Percentiles rank a stretch among this genome's conserved stretches.
Evolutionary conservation across 768 basidiomycete genomes (phyloP).

Genomic region (Phaeotremella fagi): DNA sequence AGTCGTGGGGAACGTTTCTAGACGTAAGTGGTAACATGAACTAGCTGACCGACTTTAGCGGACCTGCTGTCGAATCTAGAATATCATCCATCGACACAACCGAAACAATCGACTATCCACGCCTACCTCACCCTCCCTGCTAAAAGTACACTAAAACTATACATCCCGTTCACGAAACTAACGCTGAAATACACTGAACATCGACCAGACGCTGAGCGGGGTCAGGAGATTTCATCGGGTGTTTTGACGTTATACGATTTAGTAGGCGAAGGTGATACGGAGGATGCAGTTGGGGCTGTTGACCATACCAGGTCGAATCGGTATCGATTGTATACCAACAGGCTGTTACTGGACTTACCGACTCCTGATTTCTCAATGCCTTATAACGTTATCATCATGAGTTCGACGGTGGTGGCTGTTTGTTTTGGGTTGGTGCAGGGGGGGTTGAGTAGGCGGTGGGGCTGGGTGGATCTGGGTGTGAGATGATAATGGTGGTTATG

Average conservation of each 20-base stretch:
- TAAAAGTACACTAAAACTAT: conserved; percentile 59
- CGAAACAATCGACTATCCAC: conserved; percentile 66
- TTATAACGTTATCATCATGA: conserved; percentile 97
- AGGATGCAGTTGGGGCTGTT: background rate
- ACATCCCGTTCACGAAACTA: conserved; percentile 70
- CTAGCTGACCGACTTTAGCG: conserved; percentile 51
- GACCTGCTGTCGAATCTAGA: conserved; percentile 61
- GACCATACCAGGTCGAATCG: conserved; percentile 4
- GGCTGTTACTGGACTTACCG: conserved; percentile 85
- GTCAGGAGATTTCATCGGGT: conserved; percentile 87
- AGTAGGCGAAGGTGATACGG: conserved; percentile 22
- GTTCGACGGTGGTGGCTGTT: conserved; percentile 78
- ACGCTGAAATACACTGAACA: conserved; percentile 94
- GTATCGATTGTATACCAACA: conserved; percentile 66
- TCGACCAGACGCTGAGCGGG: conserved; percentile 88
- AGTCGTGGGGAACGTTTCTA: conserved; percentile 51
- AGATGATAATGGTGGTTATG: no score
- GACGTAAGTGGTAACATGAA: conserved; percentile 9
- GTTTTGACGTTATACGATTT: conserved; percentile 52
- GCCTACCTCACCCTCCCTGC: conserved; percentile 66
- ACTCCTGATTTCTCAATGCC: conserved; percentile 99
- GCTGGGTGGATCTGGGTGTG: conserved; percentile 50
- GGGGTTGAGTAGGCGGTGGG: conserved; percentile 71
- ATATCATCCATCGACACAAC: conserved; percentile 65
- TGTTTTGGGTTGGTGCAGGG: conserved; percentile 93